Evolutionary conservation across 306 rosid genomes (phyloP), one percentile per base, ranked within the genome.

Genomic region (Vigna nakashimae): DNA sequence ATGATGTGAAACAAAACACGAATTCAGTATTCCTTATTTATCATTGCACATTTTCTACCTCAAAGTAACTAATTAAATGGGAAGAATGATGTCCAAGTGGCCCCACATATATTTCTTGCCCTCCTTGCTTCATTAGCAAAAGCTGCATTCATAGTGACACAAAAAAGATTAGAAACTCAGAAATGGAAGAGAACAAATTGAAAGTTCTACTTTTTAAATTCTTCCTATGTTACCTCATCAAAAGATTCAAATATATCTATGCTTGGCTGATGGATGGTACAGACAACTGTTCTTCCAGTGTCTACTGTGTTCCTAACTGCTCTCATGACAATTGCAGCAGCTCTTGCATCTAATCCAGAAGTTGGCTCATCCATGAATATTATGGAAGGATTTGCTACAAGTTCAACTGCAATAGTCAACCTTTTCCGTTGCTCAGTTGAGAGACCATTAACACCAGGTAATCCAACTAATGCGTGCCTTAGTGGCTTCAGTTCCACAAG

Each of bases 311-410:
- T 89, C 86, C 92, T 84, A 75, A 86, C 90, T 7, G 92, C 73
- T 75, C 92, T 80, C 92, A 86, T 89, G 22, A 89, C 90, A 72
- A 89, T 84, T 1, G 92, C 92, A 13, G 92, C 92, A 55, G 92
- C 92, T 66, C 90, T 82, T 67, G 92, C 92, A 78, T 89, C 92
- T 36, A 89, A 55, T 2, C 93, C 93, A 22, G 93, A 89, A 75
- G 93, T 89, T 74, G 93, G 93, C 52, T 89, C 93, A 79, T 89
- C 93, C 93, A 89, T 89, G 84, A 89, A 89, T 81, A 89, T 87
- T 58, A 89, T 85, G 40, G 89, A 87, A 75, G 93, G 93, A 66
- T 89, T 89, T 3, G 93, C 89, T 28, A 89, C 93, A 40, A 89
- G 81, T 57, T 89, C 93, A 76, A 85, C 93, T 3, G 93, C 90